These are phyloP conservation scores for Dysphania ambrosioides DNA, from an alignment of 148 eudicot species.

Conservation along the genomic window DNA sequence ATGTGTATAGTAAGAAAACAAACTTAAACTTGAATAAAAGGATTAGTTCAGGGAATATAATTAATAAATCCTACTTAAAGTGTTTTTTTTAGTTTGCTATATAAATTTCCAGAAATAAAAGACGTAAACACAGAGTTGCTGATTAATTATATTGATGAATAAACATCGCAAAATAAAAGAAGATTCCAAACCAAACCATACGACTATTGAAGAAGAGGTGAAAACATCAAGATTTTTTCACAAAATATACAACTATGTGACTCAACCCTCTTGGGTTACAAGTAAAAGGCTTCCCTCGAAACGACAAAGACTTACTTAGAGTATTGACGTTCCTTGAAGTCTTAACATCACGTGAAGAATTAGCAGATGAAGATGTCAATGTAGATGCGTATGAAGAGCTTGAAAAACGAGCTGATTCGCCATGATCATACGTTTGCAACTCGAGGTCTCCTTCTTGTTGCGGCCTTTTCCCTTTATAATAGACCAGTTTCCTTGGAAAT, in stretches of 20 bases:
- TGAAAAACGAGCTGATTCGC: slow-evolving; percentile 23
- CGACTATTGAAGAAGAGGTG: background rate
- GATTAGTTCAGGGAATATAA: no score
- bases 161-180: background rate
- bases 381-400: slow-evolving; percentile 25
- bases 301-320: slow-evolving; percentile 19
- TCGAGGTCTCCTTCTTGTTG: background rate
- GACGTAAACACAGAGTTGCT: no score
- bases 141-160: no score
- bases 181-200: background rate
- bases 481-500: background rate
- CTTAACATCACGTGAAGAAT: slow-evolving; percentile 15
- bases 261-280: slow-evolving; percentile 26
- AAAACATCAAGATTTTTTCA: slow-evolving; percentile 17
- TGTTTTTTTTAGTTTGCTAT: no score
- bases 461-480: background rate
- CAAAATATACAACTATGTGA: slow-evolving; percentile 16
- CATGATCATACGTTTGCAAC: slow-evolving; percentile 9
- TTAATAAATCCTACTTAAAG: no score
- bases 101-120: no score
- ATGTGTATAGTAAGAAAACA: no score
- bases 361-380: slow-evolving; percentile 11
- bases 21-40: no score
- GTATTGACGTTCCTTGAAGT: slow-evolving; percentile 8
- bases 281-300: slow-evolving; percentile 20